Evolutionary conservation across 768 basidiomycete species (phyloP), one percentile per base, ranked within the genome.

Genomic region (Suillus paluster): DNA sequence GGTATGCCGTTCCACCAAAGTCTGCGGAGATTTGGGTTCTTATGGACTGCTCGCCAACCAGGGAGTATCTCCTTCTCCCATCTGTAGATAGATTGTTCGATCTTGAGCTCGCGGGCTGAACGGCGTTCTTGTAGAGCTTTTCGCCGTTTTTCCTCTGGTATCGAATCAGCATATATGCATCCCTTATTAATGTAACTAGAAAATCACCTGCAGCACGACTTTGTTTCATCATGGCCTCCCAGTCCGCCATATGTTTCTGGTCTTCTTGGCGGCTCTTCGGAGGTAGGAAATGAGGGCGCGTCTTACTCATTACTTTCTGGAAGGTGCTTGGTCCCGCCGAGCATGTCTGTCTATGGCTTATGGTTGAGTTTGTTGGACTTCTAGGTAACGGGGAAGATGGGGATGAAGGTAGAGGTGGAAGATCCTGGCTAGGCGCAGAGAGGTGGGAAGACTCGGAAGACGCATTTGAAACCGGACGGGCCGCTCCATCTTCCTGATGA

Each of bases 1-100:
- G 95, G 95, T 66, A 95, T 91, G 4, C 95, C 95, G 34, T 81
- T 81, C 94, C 94, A 94, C 95, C 94, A 97, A 10, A 95, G 69
- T 69, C 81, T 85, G 36, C 89, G 84, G 57, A 95, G 76, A 11
- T 75, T 74, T 0, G 88, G 80, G 63, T 91, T 86, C 66, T 83
- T 86, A 71, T 87, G 71, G 8, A 94, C 90, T 25, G 84, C 81
- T 54, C 83, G 86, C 92, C 93, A 96, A 72, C 96, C 91, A 0
- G 94, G 92, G 21, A 91, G 68, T 60, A 97, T 89, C 15, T 86
- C 83, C 60, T 82, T 84, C 72, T 95, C 90, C 95, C 95, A 96
- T 9, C 84, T 72, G 44, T 83, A 78, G 56, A 93, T 75, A 6
- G 88, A 88, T 41, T 89, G 86, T 66, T 93, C 92, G 23, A 91